These are phyloP conservation scores for Clarkia xantiana DNA, from an alignment of 345 rosid species.

Conservation along the genomic window DNA sequence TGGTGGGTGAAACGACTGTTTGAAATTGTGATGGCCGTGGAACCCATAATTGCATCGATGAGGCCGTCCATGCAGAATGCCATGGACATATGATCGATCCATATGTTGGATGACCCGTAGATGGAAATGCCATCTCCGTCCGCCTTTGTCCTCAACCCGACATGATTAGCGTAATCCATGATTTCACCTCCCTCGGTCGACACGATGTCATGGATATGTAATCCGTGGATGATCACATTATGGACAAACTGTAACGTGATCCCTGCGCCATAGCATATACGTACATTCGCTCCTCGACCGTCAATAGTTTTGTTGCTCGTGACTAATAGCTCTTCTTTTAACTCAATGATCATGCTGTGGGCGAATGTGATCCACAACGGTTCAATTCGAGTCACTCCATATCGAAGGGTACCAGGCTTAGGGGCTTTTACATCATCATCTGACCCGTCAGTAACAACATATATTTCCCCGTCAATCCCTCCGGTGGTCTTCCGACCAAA, in stretches of 20 bases:
- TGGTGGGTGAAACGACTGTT: no score
- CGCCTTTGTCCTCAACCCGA: slow-evolving; percentile 38
- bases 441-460: no score
- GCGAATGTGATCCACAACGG: slow-evolving; percentile 41
- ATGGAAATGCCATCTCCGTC: slow-evolving; percentile 72
- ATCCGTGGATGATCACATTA: slow-evolving; percentile 63
- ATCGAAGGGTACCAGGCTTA: slow-evolving; percentile 14
- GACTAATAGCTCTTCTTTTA: slow-evolving; percentile 43
- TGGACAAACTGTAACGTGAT: slow-evolving; percentile 39
- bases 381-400: slow-evolving; percentile 18
- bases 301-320: slow-evolving; percentile 51
- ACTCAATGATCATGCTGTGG: slow-evolving; percentile 33
- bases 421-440: background rate
- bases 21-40: no score
- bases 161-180: slow-evolving; percentile 53
- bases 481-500: no score
- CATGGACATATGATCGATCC: no score
- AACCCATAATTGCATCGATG: no score
- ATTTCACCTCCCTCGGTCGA: slow-evolving; percentile 32
- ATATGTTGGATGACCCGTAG: no score
- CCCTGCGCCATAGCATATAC: slow-evolving; percentile 47
- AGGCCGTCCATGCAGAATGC: no score
- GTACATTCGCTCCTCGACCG: slow-evolving; percentile 48
- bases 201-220: slow-evolving; percentile 48
- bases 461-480: no score